Evolutionary conservation across 2,329 filamentous ascomycete genomes (phyloP), one percentile per base, ranked within the genome.

Genomic region (Nigrospora oryzae): DNA sequence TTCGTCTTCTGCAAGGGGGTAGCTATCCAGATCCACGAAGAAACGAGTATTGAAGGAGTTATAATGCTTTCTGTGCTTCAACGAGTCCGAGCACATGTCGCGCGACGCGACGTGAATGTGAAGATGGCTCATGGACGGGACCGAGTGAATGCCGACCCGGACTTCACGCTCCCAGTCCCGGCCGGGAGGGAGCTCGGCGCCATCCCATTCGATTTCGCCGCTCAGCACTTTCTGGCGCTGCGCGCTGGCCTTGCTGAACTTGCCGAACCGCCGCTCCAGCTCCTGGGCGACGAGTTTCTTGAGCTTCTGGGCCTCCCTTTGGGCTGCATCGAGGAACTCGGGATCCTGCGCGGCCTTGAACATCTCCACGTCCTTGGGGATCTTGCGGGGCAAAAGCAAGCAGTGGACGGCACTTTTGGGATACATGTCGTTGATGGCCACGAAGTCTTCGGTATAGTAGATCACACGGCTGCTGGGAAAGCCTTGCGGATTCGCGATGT

Each of bases 41-140:
- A 97, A 98, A 4, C 78, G 77, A 43, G 90, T 94, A 31, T 79
- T 81, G 65, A 97, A 97, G 51, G 86, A 93, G 59, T 93, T 88
- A 66, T 96, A 97, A 66, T 97, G 93, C 62, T 89, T 91, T 51
- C 81, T 75, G 59, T 91, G 82, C 66, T 83, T 87, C 63, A 96
- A 53, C 38, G 74, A 75, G 11, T 77, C 74, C 34, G 84, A 89
- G 55, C 80, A 74, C 73, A 87, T 84, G 61, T 98, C 93, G 15
- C 79, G 71, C 35, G 86, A 88, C 46, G 97, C 66, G 30, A 97
- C 80, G 63, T 98, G 93, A 4, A 97, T 73, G 64, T 98, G 93
- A 44, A 97, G 61, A 62, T 97, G 89, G 51, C 79, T 83, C 93
- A 98, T 97, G 45, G 84, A 90, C 3, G 93, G 93, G 53, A 84